phyloP scores from a whole-genome alignment of 495 filamentous ascomycete species.

The Penicillium samsonianum region DNA sequence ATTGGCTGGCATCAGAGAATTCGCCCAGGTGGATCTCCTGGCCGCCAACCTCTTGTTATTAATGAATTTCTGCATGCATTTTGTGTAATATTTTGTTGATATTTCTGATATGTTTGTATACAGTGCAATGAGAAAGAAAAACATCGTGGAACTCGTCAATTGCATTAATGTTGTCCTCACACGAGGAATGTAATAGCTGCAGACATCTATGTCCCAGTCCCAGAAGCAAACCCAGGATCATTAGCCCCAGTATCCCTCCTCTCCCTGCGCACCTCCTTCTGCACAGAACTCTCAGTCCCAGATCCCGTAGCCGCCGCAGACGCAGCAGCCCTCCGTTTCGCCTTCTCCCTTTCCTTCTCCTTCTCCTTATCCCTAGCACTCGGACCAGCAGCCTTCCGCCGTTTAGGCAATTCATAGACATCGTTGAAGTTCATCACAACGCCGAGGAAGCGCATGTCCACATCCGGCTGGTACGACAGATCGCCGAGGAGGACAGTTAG shows the following conservation, averaged over 20 bases:
- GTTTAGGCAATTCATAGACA: slow-evolving; percentile 75
- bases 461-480: slow-evolving; percentile 87
- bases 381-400: slow-evolving; percentile 44
- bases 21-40: too few relatives aligned
- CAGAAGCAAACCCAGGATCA: slow-evolving; percentile 4
- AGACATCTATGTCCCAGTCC: slow-evolving; percentile 9
- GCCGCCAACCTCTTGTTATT: too few relatives aligned
- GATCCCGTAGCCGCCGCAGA: slow-evolving; percentile 19
- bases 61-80: too few relatives aligned
- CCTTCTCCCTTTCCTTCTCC: slow-evolving; percentile 30
- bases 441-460: slow-evolving; percentile 92
- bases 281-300: slow-evolving; percentile 14
- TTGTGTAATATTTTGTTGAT: neutral
- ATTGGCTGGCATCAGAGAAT: too few relatives aligned
- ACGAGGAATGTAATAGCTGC: neutral
- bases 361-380: slow-evolving; percentile 42
- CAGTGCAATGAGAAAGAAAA: neutral
- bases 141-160: slow-evolving; percentile 15
- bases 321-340: slow-evolving; percentile 32
- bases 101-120: neutral
- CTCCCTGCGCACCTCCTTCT: slow-evolving; percentile 26
- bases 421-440: slow-evolving; percentile 99
- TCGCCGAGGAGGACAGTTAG: slow-evolving; percentile 85
- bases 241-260: slow-evolving; percentile 21
- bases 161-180: slow-evolving; percentile 5